Conservation (phyloP, 2,329 filamentous ascomycete genomes). For the Diplocarpon rosae region DNA sequence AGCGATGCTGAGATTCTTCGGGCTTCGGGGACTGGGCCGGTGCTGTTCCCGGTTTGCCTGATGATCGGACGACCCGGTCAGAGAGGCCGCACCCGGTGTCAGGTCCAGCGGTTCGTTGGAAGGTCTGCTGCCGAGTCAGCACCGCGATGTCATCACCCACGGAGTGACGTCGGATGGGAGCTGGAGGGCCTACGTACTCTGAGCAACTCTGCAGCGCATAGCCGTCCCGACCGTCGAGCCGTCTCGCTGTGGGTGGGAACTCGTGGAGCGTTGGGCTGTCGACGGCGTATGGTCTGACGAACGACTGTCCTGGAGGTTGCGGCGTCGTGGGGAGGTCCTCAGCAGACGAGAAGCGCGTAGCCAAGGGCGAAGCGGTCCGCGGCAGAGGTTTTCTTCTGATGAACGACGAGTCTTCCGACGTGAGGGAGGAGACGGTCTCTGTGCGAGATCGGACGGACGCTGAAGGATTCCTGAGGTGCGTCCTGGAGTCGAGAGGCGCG, state of each 20-base stretch:
- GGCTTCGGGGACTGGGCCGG: conserved; percentile 13
- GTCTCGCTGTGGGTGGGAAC: conserved; percentile 31
- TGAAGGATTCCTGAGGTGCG: conserved; percentile 13
- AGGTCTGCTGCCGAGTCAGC: conserved; percentile 17
- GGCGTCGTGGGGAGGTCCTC: conserved; percentile 28
- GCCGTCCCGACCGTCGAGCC: conserved; percentile 8
- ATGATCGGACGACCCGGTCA: conserved; percentile 10
- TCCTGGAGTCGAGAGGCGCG: conserved; percentile 3
- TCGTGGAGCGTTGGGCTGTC: conserved; percentile 55
- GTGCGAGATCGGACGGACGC: conserved; percentile 18
- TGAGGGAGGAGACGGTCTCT: conserved; percentile 9
- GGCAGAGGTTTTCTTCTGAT: conserved; percentile 52
- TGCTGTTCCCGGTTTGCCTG: conserved; percentile 9
- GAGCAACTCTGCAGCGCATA: conserved; percentile 8
- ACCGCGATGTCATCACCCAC: conserved; percentile 8
- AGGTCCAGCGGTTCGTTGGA: conserved; percentile 19
- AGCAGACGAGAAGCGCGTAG: conserved; percentile 37
- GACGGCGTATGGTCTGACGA: conserved; percentile 42
- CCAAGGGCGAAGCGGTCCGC: conserved; percentile 40
- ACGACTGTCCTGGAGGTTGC: conserved; percentile 39
- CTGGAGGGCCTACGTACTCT: conserved; percentile 9
- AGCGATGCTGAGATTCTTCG: conserved; percentile 17
- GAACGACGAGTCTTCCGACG: conserved; percentile 18
- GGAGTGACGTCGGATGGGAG: conserved; percentile 8
- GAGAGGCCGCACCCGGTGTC: conserved; percentile 13